Base-by-base conservation (phyloP, 495 filamentous ascomycete genomes). In the Neurospora hispaniola region DNA sequence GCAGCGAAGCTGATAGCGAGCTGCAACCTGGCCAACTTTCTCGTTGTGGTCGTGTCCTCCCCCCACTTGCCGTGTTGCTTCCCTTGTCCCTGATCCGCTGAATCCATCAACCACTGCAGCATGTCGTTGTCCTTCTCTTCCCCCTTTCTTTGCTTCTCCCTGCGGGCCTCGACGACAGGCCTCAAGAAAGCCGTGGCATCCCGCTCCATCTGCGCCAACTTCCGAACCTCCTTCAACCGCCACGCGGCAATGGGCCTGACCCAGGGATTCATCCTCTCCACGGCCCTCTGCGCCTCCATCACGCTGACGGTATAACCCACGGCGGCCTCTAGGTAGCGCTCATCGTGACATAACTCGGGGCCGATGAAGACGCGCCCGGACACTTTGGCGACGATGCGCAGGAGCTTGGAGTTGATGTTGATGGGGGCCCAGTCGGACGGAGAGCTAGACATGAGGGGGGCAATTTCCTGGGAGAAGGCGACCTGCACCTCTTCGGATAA, bases 331-430 rank as follows among this genome's bases (percentile, higher is more conserved):
- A 90, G 77, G 83, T 90, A 92, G 16, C 88, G 84, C 69, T 85
- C 79, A 38, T 88, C 79, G 2, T 86, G 84, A 74, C 85, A 87
- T 54, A 89, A 74, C 12, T 85, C 81, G 6, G 82, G 75, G 27
- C 89, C 90, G 69, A 90, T 80, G 70, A 91, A 91, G 8, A 87
- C 79, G 16, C 88, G 79, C n/a, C 88, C 86, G 0, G 89, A 89
- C 27, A 89, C 71, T 7, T 84, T 84, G 44, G 87, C 88, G 2
- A 91, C 85, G 14, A 89, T 84, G 14, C 82, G 81, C 1, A 84
- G 76, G 2, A 87, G 46, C 8, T 76, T 80, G 2, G 71, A 43
- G 74, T 86, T 83, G 44, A 85, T 78, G 38, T 74, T 73, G 31
- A 86, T 69, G 5, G 79, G 42, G 1, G 54, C 27, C 84, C 84